These are phyloP conservation scores for Aegilops bicornis DNA, from an alignment of 176 grass and related monocot species.

Conservation along the genomic window DNA sequence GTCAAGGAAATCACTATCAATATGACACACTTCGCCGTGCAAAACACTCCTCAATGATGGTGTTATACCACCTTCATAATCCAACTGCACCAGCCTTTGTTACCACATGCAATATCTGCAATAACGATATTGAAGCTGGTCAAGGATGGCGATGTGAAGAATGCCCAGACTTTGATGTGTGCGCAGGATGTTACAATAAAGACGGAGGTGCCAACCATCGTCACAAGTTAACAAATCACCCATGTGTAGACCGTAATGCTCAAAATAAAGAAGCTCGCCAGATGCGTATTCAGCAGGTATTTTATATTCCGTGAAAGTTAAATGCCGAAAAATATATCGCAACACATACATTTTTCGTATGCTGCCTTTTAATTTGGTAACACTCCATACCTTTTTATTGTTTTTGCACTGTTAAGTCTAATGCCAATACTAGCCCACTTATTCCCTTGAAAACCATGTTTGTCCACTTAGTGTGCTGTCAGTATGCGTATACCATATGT, in stretches of 20 bases:
- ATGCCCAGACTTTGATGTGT: slow-evolving; percentile 87
- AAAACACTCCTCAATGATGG: slow-evolving; percentile 97
- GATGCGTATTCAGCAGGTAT: slow-evolving; percentile 55
- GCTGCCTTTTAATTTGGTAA: not conserved
- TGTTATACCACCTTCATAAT: slow-evolving; percentile 96
- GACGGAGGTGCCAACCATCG: slow-evolving; percentile 59
- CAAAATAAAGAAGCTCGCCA: slow-evolving; percentile 75
- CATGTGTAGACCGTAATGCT: slow-evolving; percentile 50
- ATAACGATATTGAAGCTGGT: slow-evolving; percentile 65
- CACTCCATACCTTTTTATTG: not conserved
- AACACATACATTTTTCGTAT: not conserved
- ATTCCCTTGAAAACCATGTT: not conserved
- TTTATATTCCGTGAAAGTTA: not conserved
- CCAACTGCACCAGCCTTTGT: slow-evolving; percentile 79
- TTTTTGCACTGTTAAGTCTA: slow-evolving; percentile 6
- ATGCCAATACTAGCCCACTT: not conserved
- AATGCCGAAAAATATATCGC: not conserved
- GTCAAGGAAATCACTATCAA: slow-evolving; percentile 97
- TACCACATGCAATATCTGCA: slow-evolving; percentile 71
- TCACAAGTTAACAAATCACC: slow-evolving; percentile 70
- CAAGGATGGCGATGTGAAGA: slow-evolving; percentile 85
- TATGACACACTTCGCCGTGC: slow-evolving; percentile 85
- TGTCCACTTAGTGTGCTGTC: slow-evolving; percentile 9
- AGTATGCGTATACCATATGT: not conserved
- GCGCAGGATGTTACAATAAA: slow-evolving; percentile 68